phyloP scores from a whole-genome alignment of 306 rosid genomes.

The Prosopis cineraria region DNA sequence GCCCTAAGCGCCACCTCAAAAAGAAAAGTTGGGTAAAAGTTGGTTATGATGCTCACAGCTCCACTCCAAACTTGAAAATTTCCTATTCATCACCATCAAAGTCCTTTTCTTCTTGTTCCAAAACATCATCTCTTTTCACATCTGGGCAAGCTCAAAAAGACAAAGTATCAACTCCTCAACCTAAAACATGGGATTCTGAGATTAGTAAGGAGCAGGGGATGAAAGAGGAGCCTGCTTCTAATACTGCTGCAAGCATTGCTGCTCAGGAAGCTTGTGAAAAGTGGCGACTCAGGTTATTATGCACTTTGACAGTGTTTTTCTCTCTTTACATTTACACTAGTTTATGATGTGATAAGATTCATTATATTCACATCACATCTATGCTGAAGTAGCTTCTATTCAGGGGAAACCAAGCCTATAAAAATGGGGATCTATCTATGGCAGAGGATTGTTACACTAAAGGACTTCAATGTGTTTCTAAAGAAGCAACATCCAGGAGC shows the following conservation, averaged over 20 bases:
- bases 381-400: conserved; percentile 39
- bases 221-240: conserved; percentile 53
- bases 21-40: conserved; percentile 62
- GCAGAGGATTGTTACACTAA: conserved; percentile 86
- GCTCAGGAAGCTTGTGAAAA: conserved; percentile 90
- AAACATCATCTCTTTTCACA: conserved; percentile 52
- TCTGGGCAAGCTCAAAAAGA: conserved; percentile 51
- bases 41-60: conserved; percentile 58
- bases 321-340: conserved; percentile 12
- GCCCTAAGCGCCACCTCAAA: conserved; percentile 64
- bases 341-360: conserved; percentile 18
- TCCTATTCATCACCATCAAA: conserved; percentile 65
- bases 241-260: conserved; percentile 51
- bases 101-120: conserved; percentile 52
- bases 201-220: conserved; percentile 44
- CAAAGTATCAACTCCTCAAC: conserved; percentile 47
- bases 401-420: conserved; percentile 97
- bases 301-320: conserved; percentile 30
- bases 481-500: conserved; percentile 66
- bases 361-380: conserved; percentile 23
- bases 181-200: conserved; percentile 44
- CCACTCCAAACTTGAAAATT: conserved; percentile 51
- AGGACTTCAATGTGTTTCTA: conserved; percentile 69
- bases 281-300: conserved; percentile 86
- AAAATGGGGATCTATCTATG: conserved; percentile 70